Base-by-base conservation (phyloP, 768 basidiomycete genomes). In the Russula virescens region DNA sequence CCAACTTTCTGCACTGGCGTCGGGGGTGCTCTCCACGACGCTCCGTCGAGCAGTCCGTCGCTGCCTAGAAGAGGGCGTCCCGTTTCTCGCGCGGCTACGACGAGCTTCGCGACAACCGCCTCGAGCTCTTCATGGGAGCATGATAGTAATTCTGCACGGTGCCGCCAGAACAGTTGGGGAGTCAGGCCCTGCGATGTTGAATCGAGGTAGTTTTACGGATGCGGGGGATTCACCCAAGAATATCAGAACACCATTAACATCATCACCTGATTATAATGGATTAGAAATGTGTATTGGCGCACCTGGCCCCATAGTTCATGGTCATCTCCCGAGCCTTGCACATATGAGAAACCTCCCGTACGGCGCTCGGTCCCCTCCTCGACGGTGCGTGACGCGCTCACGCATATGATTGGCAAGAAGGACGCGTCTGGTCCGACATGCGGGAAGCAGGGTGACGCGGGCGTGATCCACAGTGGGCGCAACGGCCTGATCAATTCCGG, bases 321-420 rank as follows among this genome's bases (percentile, higher is more conserved):
- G 69, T 98, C 96, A 69, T 98, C 96, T 0, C 94, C 96, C 0
- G 90, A 91, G 1, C 96, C 96, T 72, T 96, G 94, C 9, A 98
- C 83, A 71, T 98, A 98, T 23, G 85, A 78, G 71, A 87, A 97
- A 0, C 90, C 91, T n/a, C 77, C 74, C 10, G 77, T 66, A 0
- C 87, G 81, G 23, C 88, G 77, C 62, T 89, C 86, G 1, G 81
- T 59, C 8, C 84, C 85, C 2, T 84, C 82, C 7, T 75, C 70
- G 7, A 87, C 78, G 65, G 84, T 85, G 66, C 83, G 84, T 4
- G 93, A 95, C 2, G 95, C 94, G 2, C 91, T 94, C 13, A 94
- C 74, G 72, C 94, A 97, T 28, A 98, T 76, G 60, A 98, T 71
- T 0, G 95, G 90, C 68, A 78, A 75, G 72, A 82, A 91, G 18